Base-by-base conservation (phyloP, 768 basidiomycete species). In the Termitomyces sp. region DNA sequence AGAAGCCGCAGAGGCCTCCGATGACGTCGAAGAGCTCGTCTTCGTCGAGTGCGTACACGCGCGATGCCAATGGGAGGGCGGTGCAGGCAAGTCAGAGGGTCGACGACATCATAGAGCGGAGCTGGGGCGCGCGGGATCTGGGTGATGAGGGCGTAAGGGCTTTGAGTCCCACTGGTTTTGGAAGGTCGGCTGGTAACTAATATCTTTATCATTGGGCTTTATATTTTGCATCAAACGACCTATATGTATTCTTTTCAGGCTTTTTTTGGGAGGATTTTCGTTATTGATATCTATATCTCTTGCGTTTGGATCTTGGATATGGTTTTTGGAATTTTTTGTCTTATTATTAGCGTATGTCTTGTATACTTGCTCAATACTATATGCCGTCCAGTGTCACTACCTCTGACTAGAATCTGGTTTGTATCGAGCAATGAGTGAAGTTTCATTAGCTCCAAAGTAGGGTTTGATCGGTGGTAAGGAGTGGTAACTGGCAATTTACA, bases 21-120 rank as follows among this genome's bases (percentile, higher is more conserved):
- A 50, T 52, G 55, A 45, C 35, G 7, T 47, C 62, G 21, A 49
- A 51, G n/a, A 47, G 35, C 19, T 55, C 56, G 11, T 56, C 61
- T 8, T 63, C 19, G 23, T 47, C 41, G 19, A 51, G 21, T 17
- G 30, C 46, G 38, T 61, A 48, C 21, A 11, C 33, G 40, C 33
- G 42, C 15, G 40, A 49, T 46, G 44, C 40, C 33, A 62, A 43
- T 53, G 63, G 46, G 43, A n/a, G 54, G 48, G 57, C 59, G 14
- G 62, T 61, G 43, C 68, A 66, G 11, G 66, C 70, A 53, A 53
- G 74, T 17, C 61, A 50, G 55, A 70, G 60, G 49, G 72, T 78
- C 2, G 71, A 72, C 31, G 66, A 70, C 19, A 73, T 77, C 21
- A 64, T 78, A 31, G 63, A 67, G 21, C 63, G 58, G 53, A 70